Conservation (phyloP, 192 early-diverging fungal genomes). For the Rhizophagus clarus region DNA sequence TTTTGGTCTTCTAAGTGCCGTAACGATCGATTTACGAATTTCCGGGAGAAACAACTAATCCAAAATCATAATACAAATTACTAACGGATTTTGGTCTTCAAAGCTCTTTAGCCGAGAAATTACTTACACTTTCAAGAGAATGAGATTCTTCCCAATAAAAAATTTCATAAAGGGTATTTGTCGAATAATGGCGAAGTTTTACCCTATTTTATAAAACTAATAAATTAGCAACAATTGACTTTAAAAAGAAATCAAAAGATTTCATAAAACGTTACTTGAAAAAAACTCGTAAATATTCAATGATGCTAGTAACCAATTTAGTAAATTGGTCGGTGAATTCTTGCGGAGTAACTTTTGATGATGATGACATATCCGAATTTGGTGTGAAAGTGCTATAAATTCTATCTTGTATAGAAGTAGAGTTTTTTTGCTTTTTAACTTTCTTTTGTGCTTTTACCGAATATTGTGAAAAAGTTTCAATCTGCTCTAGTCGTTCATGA, state of each 20-base stretch:
- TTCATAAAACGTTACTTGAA: background rate
- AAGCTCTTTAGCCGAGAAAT: background rate
- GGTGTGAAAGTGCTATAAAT: background rate
- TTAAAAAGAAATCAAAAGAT: background rate
- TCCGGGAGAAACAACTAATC: constrained; percentile 77
- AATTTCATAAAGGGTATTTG: constrained; percentile 71
- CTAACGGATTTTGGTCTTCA: background rate
- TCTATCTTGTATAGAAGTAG: background rate
- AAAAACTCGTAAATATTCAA: background rate
- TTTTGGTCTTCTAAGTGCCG: constrained; percentile 74
- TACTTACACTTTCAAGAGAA: constrained; percentile 72
- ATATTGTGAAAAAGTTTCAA: background rate
- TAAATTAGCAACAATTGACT: background rate
- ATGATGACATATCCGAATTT: no score
- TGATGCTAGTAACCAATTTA: background rate
- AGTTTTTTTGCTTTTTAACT: background rate
- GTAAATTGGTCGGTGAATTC: background rate
- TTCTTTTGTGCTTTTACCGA: background rate
- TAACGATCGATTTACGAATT: constrained; percentile 82
- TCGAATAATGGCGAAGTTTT: constrained; percentile 60
- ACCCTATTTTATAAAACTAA: constrained; percentile 34
- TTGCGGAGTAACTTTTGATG: background rate
- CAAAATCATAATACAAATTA: background rate
- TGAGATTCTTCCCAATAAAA: constrained; percentile 75
- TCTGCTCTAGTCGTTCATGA: background rate